phyloP scores from a whole-genome alignment of 1,284 basidiomycete species.

The Leccinum fallax region DNA sequence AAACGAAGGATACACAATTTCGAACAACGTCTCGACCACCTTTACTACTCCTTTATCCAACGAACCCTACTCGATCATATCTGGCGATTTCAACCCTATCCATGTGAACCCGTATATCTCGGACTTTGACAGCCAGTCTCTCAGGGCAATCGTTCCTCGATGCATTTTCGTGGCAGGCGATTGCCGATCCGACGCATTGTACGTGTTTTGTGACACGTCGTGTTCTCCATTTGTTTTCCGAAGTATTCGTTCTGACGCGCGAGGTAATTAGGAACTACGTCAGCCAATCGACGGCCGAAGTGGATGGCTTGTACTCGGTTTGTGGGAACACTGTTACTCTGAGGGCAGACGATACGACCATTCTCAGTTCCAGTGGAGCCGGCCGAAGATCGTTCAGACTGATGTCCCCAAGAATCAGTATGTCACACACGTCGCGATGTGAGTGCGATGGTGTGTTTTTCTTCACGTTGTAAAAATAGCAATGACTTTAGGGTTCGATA shows the following conservation, averaged over 20 bases:
- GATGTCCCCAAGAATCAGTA: conserved; percentile 33
- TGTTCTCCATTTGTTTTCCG: neutral
- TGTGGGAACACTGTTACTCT: conserved; percentile 47
- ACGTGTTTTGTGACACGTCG: too few species aligned
- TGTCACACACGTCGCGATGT: conserved; percentile 40
- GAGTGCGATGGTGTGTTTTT: conserved; percentile 4
- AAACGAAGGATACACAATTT: conserved; percentile 85
- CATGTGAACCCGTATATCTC: conserved; percentile 99
- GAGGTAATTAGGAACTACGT: conserved; percentile 50
- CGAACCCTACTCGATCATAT: conserved; percentile 93
- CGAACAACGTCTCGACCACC: conserved; percentile 55
- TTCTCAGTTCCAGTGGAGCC: conserved; percentile 32
- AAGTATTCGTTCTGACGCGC: neutral
- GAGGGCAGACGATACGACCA: conserved; percentile 37
- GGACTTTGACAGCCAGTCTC: conserved; percentile 57
- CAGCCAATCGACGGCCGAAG: conserved; percentile 42
- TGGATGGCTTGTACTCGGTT: conserved; percentile 49
- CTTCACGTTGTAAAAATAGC: neutral
- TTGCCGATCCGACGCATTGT: too few species aligned
- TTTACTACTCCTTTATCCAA: conserved; percentile 87
- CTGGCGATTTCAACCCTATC: conserved; percentile 98
- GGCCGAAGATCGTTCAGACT: conserved; percentile 42
- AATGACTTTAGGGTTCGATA: conserved; percentile 33
- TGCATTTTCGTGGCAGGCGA: too few species aligned
- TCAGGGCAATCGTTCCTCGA: too few species aligned